Percentiles rank a stretch among this genome's conserved stretches.
Evolutionary conservation across 495 filamentous ascomycete species (phyloP).

Genomic region (Darksidea phi): DNA sequence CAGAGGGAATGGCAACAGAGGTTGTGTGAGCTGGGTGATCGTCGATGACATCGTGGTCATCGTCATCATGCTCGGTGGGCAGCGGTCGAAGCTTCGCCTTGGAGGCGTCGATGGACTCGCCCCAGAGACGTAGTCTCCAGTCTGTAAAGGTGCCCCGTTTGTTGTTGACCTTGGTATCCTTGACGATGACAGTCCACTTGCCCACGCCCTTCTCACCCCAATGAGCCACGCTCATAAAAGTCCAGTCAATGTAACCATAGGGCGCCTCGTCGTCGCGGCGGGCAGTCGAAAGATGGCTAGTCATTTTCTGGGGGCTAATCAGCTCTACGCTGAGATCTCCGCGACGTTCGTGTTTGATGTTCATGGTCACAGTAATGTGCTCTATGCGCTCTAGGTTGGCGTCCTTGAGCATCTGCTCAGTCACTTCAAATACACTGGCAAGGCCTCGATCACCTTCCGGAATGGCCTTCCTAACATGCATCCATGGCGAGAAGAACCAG

Average conservation of each 20-base stretch:
- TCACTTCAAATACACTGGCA: slow-evolving; percentile 74
- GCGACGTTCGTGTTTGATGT: slow-evolving; percentile 77
- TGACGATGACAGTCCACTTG: slow-evolving; percentile 86
- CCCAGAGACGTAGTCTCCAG: slow-evolving; percentile 95
- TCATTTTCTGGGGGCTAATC: slow-evolving; percentile 74
- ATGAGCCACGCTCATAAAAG: slow-evolving; percentile 96
- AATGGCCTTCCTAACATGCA: slow-evolving; percentile 80
- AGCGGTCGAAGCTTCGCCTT: slow-evolving; percentile 73
- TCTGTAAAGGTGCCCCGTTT: slow-evolving; percentile 76
- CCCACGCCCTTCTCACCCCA: slow-evolving; percentile 91
- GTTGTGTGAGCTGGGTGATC: slow-evolving; percentile 53
- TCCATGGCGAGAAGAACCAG: slow-evolving; percentile 91
- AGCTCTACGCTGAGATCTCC: slow-evolving; percentile 93
- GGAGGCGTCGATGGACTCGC: slow-evolving; percentile 72
- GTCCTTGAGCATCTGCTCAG: slow-evolving; percentile 65
- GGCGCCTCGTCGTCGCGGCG: slow-evolving; percentile 62
- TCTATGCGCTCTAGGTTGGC: slow-evolving; percentile 86
- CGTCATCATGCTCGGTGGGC: slow-evolving; percentile 79
- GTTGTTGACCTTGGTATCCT: slow-evolving; percentile 78
- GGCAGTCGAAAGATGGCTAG: slow-evolving; percentile 78
- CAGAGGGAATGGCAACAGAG: slow-evolving; percentile 49
- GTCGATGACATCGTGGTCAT: slow-evolving; percentile 66
- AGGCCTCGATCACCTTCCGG: slow-evolving; percentile 84
- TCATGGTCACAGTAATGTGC: slow-evolving; percentile 98
- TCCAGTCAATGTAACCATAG: slow-evolving; percentile 91